phyloP scores from a whole-genome alignment of 306 rosid genomes.

The Elaeagnus macrophylla region DNA sequence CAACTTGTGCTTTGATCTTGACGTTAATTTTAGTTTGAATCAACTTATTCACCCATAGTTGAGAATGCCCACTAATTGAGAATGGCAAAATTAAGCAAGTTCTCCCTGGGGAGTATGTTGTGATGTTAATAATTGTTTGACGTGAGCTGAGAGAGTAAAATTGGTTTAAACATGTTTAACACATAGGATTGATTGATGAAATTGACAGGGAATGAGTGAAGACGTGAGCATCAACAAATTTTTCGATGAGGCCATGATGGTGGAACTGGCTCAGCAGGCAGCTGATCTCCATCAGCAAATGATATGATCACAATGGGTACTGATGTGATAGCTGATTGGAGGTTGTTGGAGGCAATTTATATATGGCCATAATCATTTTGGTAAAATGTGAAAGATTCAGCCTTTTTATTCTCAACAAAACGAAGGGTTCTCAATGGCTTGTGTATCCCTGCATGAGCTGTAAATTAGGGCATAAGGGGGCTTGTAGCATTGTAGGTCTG shows the following conservation, averaged over 20 bases:
- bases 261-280: slow-evolving; percentile 94
- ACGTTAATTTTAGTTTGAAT: no score
- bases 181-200: not conserved
- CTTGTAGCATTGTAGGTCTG: no score
- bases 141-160: not conserved
- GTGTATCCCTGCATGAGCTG: not conserved
- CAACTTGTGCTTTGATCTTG: no score
- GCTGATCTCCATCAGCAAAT: slow-evolving; percentile 97
- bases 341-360: not conserved
- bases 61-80: no score
- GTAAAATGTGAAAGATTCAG: no score
- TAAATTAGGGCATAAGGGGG: no score
- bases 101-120: not conserved
- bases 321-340: not conserved
- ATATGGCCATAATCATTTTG: not conserved
- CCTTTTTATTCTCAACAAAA: no score
- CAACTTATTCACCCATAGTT: no score
- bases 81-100: not conserved
- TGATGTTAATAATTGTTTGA: not conserved
- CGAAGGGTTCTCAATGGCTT: not conserved
- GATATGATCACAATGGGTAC: slow-evolving; percentile 37
- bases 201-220: slow-evolving; percentile 92
- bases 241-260: slow-evolving; percentile 99
- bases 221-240: slow-evolving; percentile 91
- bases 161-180: not conserved